Evolutionary conservation across 2,329 filamentous ascomycete genomes (phyloP).

Genomic region (Simplicillium aogashimaense): DNA sequence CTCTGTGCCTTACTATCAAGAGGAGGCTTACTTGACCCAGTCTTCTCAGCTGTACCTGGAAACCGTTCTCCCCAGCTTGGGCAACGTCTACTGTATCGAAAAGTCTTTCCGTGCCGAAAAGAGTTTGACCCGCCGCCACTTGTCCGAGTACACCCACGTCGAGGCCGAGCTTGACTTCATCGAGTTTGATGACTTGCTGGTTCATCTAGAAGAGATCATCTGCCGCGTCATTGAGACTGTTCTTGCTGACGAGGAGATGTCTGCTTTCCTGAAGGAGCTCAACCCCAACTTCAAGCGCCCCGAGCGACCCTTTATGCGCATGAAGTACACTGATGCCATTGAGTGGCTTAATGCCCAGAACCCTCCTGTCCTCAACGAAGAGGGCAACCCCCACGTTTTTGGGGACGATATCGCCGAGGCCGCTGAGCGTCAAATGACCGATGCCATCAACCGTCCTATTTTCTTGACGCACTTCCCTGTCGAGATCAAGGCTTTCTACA

Average conservation of each 20-base stretch:
- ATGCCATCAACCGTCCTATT: slow-evolving; percentile 90
- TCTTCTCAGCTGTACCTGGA: slow-evolving; percentile 97
- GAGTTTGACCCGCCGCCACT: slow-evolving; percentile 82
- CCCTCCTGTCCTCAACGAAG: slow-evolving; percentile 74
- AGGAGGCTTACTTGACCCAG: slow-evolving; percentile 89
- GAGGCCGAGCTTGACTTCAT: slow-evolving; percentile 97
- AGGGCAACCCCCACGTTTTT: slow-evolving; percentile 80
- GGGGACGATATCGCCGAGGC: slow-evolving; percentile 98
- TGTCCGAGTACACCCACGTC: slow-evolving; percentile 94
- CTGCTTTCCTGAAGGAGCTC: slow-evolving; percentile 67
- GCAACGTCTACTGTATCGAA: slow-evolving; percentile 95
- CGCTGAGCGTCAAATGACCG: slow-evolving; percentile 93
- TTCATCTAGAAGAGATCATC: slow-evolving; percentile 78
- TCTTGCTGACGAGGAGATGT: slow-evolving; percentile 62
- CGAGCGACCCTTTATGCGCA: slow-evolving; percentile 79
- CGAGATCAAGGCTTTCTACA: slow-evolving; percentile 99
- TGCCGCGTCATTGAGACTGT: slow-evolving; percentile 75
- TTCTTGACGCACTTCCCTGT: slow-evolving; percentile 95
- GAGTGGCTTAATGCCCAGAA: slow-evolving; percentile 85
- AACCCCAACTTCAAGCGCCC: slow-evolving; percentile 86
- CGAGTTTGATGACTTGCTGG: slow-evolving; percentile 78
- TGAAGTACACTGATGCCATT: slow-evolving; percentile 92
- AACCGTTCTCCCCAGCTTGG: slow-evolving; percentile 81
- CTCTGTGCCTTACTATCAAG: slow-evolving; percentile 79
- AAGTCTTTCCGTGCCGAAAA: slow-evolving; percentile 99